phyloP scores from a whole-genome alignment of 148 eudicot genomes.

The Rhododendron molle region DNA sequence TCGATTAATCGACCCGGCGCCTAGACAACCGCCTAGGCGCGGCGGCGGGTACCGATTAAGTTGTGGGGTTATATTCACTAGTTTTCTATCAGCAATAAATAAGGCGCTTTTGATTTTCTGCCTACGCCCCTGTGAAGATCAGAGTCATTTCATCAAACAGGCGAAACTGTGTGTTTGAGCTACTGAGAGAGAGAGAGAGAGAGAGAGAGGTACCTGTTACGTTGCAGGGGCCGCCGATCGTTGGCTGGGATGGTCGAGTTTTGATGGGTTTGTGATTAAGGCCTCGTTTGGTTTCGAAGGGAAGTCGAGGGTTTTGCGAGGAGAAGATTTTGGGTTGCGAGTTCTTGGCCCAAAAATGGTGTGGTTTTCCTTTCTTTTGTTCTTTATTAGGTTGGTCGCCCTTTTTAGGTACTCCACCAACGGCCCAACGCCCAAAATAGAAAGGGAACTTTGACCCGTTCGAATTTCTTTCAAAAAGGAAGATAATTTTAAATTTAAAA shows the following conservation, averaged over 20 bases:
- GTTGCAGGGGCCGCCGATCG: background rate
- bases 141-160: background rate
- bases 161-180: background rate
- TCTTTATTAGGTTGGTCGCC: too few relatives aligned
- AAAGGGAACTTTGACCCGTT: too few relatives aligned
- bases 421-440: too few relatives aligned
- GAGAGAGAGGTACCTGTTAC: background rate
- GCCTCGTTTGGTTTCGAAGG: background rate
- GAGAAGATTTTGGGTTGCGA: too few relatives aligned
- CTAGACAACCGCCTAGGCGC: background rate
- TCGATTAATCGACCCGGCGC: background rate
- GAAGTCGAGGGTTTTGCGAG: background rate
- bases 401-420: too few relatives aligned
- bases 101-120: background rate
- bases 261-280: background rate
- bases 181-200: background rate
- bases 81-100: background rate
- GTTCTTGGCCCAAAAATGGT: too few relatives aligned
- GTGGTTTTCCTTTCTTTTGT: too few relatives aligned
- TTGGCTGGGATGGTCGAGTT: background rate
- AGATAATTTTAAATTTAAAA: too few relatives aligned
- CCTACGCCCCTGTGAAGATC: background rate
- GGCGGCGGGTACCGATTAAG: background rate
- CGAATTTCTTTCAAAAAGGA: too few relatives aligned
- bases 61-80: background rate